These are phyloP conservation scores for Rhododendron vialii DNA, from an alignment of 148 eudicot genomes.

Conservation along the genomic window DNA sequence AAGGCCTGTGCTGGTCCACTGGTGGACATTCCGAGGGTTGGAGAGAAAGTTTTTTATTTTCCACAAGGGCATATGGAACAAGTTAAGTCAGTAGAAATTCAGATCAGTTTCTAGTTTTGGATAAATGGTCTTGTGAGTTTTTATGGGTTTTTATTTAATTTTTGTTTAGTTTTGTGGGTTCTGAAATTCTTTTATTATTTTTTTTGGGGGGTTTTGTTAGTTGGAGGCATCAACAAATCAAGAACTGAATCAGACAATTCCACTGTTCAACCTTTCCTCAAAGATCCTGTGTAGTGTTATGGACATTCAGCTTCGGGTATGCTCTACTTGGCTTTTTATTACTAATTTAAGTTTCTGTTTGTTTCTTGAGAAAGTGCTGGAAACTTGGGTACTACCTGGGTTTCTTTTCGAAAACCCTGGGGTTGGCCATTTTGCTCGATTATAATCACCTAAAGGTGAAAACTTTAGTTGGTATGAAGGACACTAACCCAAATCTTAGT, in stretches of 20 bases:
- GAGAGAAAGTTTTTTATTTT: slow-evolving; percentile 75
- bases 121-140: not conserved
- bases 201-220: slow-evolving; percentile 24
- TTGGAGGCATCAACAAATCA: slow-evolving; percentile 90
- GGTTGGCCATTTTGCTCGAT: not conserved
- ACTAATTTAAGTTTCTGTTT: slow-evolving; percentile 8
- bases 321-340: not conserved
- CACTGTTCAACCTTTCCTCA: slow-evolving; percentile 54
- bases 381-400: not conserved
- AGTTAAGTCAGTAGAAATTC: slow-evolving; percentile 33
- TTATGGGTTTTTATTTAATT: not conserved
- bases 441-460: not conserved
- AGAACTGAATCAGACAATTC: slow-evolving; percentile 55
- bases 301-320: slow-evolving; percentile 62
- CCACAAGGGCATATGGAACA: slow-evolving; percentile 98
- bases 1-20: slow-evolving; percentile 90
- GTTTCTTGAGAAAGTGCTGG: not conserved
- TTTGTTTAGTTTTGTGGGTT: not conserved
- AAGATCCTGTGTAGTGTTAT: slow-evolving; percentile 85
- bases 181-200: not conserved
- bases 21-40: slow-evolving; percentile 60
- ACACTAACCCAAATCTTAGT: not conserved
- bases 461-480: not conserved
- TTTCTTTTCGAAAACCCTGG: not conserved
- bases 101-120: not conserved